Evolutionary conservation across 1,284 basidiomycete species (phyloP), one percentile per base, ranked within the genome.

Genomic region (Cryptococcus floricola): DNA sequence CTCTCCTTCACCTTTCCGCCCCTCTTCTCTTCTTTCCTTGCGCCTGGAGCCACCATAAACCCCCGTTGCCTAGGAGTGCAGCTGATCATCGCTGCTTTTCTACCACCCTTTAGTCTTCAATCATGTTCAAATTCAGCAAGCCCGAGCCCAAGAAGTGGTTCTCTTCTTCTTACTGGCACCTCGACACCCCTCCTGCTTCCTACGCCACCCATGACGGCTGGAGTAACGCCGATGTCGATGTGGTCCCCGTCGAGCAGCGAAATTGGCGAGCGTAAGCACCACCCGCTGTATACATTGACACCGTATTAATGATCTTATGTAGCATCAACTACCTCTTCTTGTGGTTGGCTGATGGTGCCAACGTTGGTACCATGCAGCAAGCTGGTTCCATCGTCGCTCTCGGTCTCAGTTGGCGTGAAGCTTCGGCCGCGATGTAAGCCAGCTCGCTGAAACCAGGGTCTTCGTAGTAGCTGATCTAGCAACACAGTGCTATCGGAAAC

Each of bases 151-250:
- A 53, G 39, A 61, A 60, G 48, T 71, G 70, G 70, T 62, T 71
- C 56, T 62, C 64, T 23, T 63, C 47, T 43, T 54, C 56, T 6
- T 69, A 68, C 47, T 71, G 70, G 70, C 53, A 60, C n/a, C 66
- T 71, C 53, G 66, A 70, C 34, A 71, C 70, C 3, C 68, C 68
- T 5, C 68, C 70, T 6, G 70, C 70, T 3, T 66, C 67, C n/a
- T 70, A 67, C 50, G 70, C 70, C 7, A 70, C 70, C 16, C 60
- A 67, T 41, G 66, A 70, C 48, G 68, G 68, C 5, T 73, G 70
- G 70, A 62, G 58, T 50, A 73, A 73, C 53, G 61, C 64, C 34
- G 71, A 73, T 59, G 68, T 69, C 41, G 73, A 73, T 53, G 70
- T 71, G 28, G 66, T 68, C 10, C 69, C 71, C 13, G 47, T 59